A percentile compares a stretch with the other conserved stretches of the same genome.
phyloP scores from a whole-genome alignment of 2,329 filamentous ascomycete species.

The Arthrobotrys entomopaga region DNA sequence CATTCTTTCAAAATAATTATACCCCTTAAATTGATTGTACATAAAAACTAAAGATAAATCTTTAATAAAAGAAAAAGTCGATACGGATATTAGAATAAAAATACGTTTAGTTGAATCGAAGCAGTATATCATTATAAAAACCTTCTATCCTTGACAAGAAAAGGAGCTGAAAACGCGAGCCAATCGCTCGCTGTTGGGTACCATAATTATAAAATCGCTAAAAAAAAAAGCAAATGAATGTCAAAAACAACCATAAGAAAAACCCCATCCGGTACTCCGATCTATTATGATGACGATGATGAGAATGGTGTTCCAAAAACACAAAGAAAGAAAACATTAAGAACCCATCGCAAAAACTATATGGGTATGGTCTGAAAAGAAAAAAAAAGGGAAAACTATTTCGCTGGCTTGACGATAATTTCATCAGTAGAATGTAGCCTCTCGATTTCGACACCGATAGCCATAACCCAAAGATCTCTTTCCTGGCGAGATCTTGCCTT shows the following conservation, averaged over 20 bases:
- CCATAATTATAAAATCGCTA: background rate
- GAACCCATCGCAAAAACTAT: background rate
- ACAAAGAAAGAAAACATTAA: too few species aligned
- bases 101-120: too few species aligned
- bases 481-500: constrained; percentile 73
- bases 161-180: too few species aligned
- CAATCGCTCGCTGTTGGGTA: too few species aligned
- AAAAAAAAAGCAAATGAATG: background rate
- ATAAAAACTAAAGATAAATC: background rate
- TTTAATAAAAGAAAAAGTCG: too few species aligned
- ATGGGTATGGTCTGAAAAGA: constrained; percentile 21
- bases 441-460: constrained; percentile 74
- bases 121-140: too few species aligned
- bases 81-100: too few species aligned
- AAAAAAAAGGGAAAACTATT: constrained; percentile 54
- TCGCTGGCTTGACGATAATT: constrained; percentile 52
- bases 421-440: constrained; percentile 64
- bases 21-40: background rate
- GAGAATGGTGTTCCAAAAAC: background rate
- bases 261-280: constrained; percentile 1
- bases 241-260: background rate
- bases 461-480: constrained; percentile 75
- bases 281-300: constrained; percentile 12
- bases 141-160: too few species aligned
- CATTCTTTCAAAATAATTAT: too few species aligned